Evolutionary conservation across 306 rosid genomes (phyloP).

Genomic region (Citrullus amarus): DNA sequence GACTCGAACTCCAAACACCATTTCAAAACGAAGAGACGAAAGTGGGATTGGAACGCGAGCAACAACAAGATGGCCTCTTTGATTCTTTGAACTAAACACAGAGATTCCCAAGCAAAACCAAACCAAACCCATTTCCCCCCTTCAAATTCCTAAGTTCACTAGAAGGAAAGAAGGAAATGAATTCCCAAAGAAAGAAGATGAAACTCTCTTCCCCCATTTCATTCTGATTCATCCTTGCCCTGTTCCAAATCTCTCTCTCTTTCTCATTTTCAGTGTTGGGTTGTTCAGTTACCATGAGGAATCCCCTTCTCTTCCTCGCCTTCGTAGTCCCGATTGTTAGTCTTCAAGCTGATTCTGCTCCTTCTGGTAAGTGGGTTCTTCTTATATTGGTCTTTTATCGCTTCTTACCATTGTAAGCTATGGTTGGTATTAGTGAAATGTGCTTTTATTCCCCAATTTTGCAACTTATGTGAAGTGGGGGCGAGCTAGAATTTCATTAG

Average conservation of each 20-base stretch:
- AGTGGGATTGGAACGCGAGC: not conserved
- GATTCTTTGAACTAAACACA: not conserved
- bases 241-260: not conserved
- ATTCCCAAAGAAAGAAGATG: not conserved
- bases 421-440: not conserved
- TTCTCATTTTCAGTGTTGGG: not conserved
- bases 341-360: conserved; percentile 66
- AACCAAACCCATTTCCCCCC: not conserved
- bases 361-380: conserved; percentile 49
- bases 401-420: conserved; percentile 3
- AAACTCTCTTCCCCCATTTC: not conserved
- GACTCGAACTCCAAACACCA: not conserved
- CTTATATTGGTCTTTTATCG: not conserved
- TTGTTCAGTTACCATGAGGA: conserved; percentile 35
- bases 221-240: not conserved
- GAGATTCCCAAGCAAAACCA: not conserved
- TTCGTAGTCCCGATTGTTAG: conserved; percentile 19
- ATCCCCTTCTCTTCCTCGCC: conserved; percentile 21
- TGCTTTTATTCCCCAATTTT: not conserved
- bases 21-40: not conserved
- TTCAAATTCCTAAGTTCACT: not conserved
- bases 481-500: not conserved
- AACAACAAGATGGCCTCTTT: not conserved
- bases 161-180: not conserved
- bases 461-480: not conserved